Evolutionary conservation across 2,329 filamentous ascomycete species (phyloP), one percentile per base, ranked within the genome.

Genomic region (Arthrinium phaeospermum): DNA sequence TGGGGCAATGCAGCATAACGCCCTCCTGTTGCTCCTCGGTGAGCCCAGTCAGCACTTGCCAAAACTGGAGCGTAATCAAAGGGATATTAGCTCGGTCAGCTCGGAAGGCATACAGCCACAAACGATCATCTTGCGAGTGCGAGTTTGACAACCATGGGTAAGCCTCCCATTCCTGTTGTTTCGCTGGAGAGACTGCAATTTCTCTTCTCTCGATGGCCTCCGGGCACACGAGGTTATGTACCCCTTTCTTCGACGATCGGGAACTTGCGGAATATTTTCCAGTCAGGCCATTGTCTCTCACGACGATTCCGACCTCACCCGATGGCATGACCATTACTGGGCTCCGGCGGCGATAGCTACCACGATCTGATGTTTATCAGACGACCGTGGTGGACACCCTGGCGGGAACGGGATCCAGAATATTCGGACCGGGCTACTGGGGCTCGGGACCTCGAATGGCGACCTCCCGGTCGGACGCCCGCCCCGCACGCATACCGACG

Each of bases 341-440:
- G 34, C 57, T n/a, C 57, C 34, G 57, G 34, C 57, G 57, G 34
- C 41, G 57, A n/a, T 41, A 64, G 57, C 57, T 64, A 41, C 34
- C 34, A 64, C 57, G 34, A 64, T 64, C 57, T 64, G 57, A 64
- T 64, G 57, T 64, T 64, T 64, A 64, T 64, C 57, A 22, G 57
- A 64, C 12, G 57, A 64, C 57, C 30, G 57, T 14, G 57, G 57
- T 64, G 57, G 57, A 4, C 22, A 64, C 34, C 34, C 57, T n/a
- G 57, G 57, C 30, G 30, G 57, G 57, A 64, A 64, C 19, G 57
- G 57, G 57, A 14, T 64, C 57, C 57, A 64, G 57, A n/a, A 64
- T 64, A 64, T 16, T 64, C 57, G 57, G 57, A 41, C 57, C 57
- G 30, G 57, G 57, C 30, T 4, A n/a, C 57, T 64, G 57, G 57